These are phyloP conservation scores for Sungouiozyma ichnusensis DNA, from an alignment of 805 yeast species.

Conservation along the genomic window DNA sequence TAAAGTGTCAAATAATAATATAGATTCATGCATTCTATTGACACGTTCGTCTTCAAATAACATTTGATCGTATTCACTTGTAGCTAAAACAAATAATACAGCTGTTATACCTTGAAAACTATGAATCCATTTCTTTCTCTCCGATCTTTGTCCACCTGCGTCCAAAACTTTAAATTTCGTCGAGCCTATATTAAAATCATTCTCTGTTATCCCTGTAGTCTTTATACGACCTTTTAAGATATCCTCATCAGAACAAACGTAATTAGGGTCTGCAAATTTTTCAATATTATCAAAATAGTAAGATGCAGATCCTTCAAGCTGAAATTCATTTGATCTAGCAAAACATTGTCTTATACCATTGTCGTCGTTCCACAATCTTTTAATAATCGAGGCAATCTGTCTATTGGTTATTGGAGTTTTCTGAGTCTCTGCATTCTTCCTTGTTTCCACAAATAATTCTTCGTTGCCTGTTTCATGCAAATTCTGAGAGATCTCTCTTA, in stretches of 20 bases:
- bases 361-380: conserved; percentile 59
- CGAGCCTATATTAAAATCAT: conserved; percentile 58
- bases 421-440: conserved; percentile 1
- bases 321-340: conserved; percentile 61
- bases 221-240: conserved; percentile 84
- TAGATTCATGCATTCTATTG: conserved; percentile 84
- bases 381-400: conserved; percentile 65
- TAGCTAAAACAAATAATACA: conserved; percentile 77
- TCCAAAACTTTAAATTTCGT: conserved; percentile 70
- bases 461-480: conserved; percentile 19
- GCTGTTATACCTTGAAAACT: conserved; percentile 87
- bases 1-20: conserved; percentile 70
- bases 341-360: conserved; percentile 52
- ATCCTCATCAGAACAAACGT: conserved; percentile 69
- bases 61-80: conserved; percentile 86
- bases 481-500: conserved; percentile 18
- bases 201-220: conserved; percentile 92
- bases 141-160: conserved; percentile 94
- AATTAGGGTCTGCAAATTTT: conserved; percentile 52
- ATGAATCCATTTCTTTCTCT: conserved; percentile 89
- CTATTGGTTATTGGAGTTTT: conserved; percentile 24
- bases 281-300: conserved; percentile 70
- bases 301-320: conserved; percentile 71
- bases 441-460: conserved; percentile 16
- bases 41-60: conserved; percentile 82